Evolutionary conservation across 345 rosid species (phyloP), one percentile per base, ranked within the genome.

Genomic region (Citrus hindsii): DNA sequence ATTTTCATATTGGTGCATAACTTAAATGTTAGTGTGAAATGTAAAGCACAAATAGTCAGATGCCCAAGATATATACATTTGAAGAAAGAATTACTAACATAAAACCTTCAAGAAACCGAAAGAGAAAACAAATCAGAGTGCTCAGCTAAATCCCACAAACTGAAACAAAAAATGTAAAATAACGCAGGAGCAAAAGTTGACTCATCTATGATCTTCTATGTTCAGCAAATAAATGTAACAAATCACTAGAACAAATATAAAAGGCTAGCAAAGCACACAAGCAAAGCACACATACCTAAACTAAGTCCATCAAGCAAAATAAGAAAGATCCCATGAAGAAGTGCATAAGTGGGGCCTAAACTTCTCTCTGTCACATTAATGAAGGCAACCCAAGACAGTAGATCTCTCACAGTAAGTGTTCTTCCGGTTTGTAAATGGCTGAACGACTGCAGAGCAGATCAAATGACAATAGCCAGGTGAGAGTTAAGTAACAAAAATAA

Each of bases 231-330:
- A 55, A 61, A 28, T 25, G 48, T 28, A 2, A 73, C 16, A 25
- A 22, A 70, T 62, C 37, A 58, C 65, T 59, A 53, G 32, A 40
- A 76, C 68, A 66, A 24, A 75, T 10, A 60, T 14, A 51, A 62
- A 62, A n/a, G 18, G 55, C 51, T 8, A 72, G 22, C 18, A 40
- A 37, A 53, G 65, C 16, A 75, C 56, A 76, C 46, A 74, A 71
- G 22, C 18, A 40, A 37, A 53, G 65, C 16, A 75, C 56, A 76
- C 46, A 74, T 87, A 94, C 98, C 99, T 85, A 93, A 82, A 87
- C 92, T 87, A 64, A 95, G 73, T 74, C 99, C 99, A 87, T 93
- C 99, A 76, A 95, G 95, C 84, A 95, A 82, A 85, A 91, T 91
- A 74, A 95, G 99, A 84, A 93, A 95, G 79, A 89, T 89, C 66